phyloP scores from a whole-genome alignment of 805 yeast genomes.

The Cyberlindnera xylosilytica region DNA sequence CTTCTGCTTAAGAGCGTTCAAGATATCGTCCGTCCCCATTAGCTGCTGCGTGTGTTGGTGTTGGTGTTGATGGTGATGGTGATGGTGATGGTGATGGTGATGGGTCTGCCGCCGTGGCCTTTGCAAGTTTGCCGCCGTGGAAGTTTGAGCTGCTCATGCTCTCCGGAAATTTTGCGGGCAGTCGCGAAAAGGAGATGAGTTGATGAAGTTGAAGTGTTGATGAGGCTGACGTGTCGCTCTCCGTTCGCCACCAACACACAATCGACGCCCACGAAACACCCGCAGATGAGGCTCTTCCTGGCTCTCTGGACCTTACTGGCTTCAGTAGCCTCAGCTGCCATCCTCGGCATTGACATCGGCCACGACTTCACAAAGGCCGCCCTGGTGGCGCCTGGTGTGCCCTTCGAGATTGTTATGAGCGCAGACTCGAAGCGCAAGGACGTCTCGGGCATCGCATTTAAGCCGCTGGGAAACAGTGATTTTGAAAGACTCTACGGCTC shows the following conservation, averaged over 20 bases:
- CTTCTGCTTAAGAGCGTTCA: conserved; percentile 26
- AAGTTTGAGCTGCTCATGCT: no score
- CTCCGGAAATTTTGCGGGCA: no score
- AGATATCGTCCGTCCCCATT: conserved; percentile 24
- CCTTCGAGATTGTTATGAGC: conserved; percentile 83
- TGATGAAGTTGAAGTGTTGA: no score
- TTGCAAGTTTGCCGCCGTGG: no score
- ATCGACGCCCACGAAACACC: not conserved
- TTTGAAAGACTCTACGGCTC: conserved; percentile 78
- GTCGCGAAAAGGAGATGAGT: no score
- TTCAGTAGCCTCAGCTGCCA: conserved; percentile 44
- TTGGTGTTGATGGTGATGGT: not conserved
- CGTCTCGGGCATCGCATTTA: conserved; percentile 69
- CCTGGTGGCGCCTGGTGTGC: conserved; percentile 85
- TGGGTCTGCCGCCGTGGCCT: not conserved
- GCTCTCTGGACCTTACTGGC: conserved; percentile 10
- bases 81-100: not conserved
- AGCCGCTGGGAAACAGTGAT: conserved; percentile 37
- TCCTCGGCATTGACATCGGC: conserved; percentile 88
- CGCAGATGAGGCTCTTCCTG: conserved; percentile 5
- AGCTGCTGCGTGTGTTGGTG: not conserved
- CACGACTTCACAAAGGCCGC: conserved; percentile 84
- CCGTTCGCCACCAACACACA: no score
- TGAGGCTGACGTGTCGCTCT: no score
- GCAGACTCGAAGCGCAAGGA: conserved; percentile 93